phyloP scores from a whole-genome alignment of 2,329 filamentous ascomycete species.

The Neofusicoccum sp. region DNA sequence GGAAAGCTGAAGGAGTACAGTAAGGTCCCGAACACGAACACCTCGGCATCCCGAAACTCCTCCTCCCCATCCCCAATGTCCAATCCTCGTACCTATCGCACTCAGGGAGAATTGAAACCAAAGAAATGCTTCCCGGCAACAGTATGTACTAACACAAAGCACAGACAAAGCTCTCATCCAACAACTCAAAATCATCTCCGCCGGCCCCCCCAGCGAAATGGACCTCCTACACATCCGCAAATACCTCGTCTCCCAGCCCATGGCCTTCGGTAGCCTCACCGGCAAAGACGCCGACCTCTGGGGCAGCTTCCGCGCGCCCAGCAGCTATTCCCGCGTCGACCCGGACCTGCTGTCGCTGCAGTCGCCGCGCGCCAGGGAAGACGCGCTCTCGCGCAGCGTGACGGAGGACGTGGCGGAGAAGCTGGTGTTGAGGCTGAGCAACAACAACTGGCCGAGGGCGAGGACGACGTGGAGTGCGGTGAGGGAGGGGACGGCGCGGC shows the following conservation, averaged over 20 bases:
- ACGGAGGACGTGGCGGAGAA: not conserved
- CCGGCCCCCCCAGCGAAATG: slow-evolving; percentile 7
- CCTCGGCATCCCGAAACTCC: not conserved
- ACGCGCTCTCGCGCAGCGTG: not conserved
- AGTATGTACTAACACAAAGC: too few relatives aligned
- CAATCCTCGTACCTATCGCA: not conserved
- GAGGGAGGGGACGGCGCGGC: not conserved
- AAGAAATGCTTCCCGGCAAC: too few relatives aligned
- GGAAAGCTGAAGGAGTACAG: slow-evolving; percentile 5
- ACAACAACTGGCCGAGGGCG: too few relatives aligned
- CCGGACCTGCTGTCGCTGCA: not conserved
- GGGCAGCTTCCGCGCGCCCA: not conserved
- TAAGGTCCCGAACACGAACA: not conserved
- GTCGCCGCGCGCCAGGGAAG: not conserved
- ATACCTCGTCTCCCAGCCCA: slow-evolving; percentile 17
- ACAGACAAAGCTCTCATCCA: slow-evolving; percentile 22
- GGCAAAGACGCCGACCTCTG: not conserved
- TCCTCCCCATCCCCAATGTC: not conserved
- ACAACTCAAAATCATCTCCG: slow-evolving; percentile 15
- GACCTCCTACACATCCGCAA: slow-evolving; percentile 24
- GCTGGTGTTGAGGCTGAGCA: not conserved
- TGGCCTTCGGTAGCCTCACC: not conserved
- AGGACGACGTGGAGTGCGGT: too few relatives aligned
- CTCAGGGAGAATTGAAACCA: not conserved
- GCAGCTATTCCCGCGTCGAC: not conserved